A percentile compares a stretch with the other conserved stretches of the same genome.
Conservation (phyloP, 345 rosid species). For the Syzygium jambos region DNA sequence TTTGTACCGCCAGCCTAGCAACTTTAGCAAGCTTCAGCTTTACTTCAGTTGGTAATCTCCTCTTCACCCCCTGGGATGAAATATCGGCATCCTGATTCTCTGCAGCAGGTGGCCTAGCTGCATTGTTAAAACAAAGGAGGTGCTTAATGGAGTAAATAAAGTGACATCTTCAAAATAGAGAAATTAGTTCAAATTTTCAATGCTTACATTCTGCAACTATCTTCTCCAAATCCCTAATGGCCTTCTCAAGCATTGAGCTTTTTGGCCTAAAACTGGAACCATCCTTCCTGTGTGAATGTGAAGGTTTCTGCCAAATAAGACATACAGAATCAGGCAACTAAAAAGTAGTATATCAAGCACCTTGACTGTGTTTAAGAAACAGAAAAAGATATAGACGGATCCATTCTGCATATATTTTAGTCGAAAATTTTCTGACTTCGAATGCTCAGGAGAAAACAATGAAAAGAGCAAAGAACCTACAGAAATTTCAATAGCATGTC, state of each 20-base stretch:
- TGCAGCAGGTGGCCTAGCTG: constrained; percentile 74
- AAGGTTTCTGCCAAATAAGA: constrained; percentile 32
- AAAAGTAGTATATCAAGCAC: not conserved
- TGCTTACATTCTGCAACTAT: constrained; percentile 88
- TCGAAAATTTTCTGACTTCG: not conserved
- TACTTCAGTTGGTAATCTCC: constrained; percentile 18
- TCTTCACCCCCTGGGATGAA: constrained; percentile 23
- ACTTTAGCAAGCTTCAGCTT: constrained; percentile 22
- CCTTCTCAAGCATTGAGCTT: constrained; percentile 68
- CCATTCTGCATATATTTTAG: not conserved
- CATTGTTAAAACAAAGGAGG: constrained; percentile 6
- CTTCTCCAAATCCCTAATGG: constrained; percentile 84
- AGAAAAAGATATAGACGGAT: not conserved
- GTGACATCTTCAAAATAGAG: not conserved
- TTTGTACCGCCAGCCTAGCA: constrained; percentile 15
- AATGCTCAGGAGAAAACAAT: not conserved
- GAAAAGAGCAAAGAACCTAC: constrained; percentile 26
- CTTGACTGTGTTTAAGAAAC: not conserved
- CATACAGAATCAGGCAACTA: constrained; percentile 9
- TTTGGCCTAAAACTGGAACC: constrained; percentile 53
- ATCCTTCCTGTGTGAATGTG: constrained; percentile 42
- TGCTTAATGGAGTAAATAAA: not conserved
- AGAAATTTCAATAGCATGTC: constrained; percentile 24
- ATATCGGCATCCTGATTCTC: constrained; percentile 78
- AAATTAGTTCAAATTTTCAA: not conserved